Evolutionary conservation across 371 early-diverging fungal species (phyloP), one percentile per base, ranked within the genome.

Genomic region (Funneliformis caledonium): DNA sequence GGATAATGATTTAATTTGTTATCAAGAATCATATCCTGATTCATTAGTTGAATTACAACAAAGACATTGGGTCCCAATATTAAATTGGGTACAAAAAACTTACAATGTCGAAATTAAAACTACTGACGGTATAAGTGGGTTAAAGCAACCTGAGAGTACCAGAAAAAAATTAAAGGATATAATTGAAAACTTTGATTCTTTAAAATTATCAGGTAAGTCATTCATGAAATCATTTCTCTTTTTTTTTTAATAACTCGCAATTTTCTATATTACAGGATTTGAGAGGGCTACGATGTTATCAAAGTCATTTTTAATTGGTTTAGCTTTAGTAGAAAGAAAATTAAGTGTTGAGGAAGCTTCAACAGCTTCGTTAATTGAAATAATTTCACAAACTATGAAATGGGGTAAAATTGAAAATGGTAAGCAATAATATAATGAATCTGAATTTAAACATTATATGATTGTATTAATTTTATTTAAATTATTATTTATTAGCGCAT

Each of bases 361-460:
- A 43, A 82, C 83, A 76, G 97, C 96, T 2, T 92, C 97, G 1
- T 92, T 93, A 75, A 91, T 97, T 11, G 98, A 98, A 87, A 91
- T 95, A 43, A 86, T 88, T 76, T 88, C 94, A 37, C 98, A 98
- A 87, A 96, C 95, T 61, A 89, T 91, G 47, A 89, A 91, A 65
- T 98, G 97, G 97, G 98, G 98, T 75, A 93, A 94, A 85, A 95
- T 98, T 5, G 97, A 97, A 88, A 96, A 96, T 80, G 73, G 83
- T 83, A 74, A 76, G 60, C 45, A 56, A 9, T 61, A 31, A 31
- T 26, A 10, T 37, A 37, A 2, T 37, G 1, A 37, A 37, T 37
- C 7, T 31, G 31, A 65, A 33, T 19, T 59, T 59, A 14, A 31
- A 31, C 8, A 37, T 65, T 31, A 31, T 31, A 6, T 1, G 10